phyloP scores from a whole-genome alignment of 2,329 filamentous ascomycete species.

The Curvularia sp. region DNA sequence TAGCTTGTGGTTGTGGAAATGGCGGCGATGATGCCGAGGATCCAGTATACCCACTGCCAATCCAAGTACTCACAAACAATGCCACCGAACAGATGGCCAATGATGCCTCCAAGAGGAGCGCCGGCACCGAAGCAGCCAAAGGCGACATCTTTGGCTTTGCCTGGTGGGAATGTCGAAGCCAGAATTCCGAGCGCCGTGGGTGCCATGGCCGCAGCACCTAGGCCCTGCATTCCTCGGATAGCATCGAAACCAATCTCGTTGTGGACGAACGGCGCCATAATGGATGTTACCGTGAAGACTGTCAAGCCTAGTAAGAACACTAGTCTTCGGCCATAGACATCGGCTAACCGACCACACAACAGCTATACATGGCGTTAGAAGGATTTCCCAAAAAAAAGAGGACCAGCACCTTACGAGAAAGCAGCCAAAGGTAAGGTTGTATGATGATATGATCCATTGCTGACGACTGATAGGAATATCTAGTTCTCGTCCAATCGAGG shows the following conservation, averaged over 20 bases:
- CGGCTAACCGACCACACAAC: conserved; percentile 71
- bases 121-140: conserved; percentile 64
- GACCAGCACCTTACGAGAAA: conserved; percentile 56
- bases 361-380: conserved; percentile 47
- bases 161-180: conserved; percentile 70
- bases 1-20: conserved; percentile 64
- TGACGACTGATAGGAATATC: conserved; percentile 64
- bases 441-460: conserved; percentile 73
- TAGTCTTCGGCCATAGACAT: conserved; percentile 70
- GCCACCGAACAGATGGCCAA: conserved; percentile 70
- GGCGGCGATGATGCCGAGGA: conserved; percentile 66
- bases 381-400: neutral
- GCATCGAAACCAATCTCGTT: conserved; percentile 73
- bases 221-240: conserved; percentile 70
- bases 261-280: conserved; percentile 68
- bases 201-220: conserved; percentile 73
- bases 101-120: conserved; percentile 68
- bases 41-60: conserved; percentile 57
- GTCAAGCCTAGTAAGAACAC: conserved; percentile 71
- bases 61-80: conserved; percentile 65
- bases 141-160: conserved; percentile 74
- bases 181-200: conserved; percentile 75
- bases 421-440: conserved; percentile 71
- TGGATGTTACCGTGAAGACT: conserved; percentile 67
- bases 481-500: conserved; percentile 65